Evolutionary conservation across 768 basidiomycete genomes (phyloP).

Genomic region (Gloeophyllum trabeum): DNA sequence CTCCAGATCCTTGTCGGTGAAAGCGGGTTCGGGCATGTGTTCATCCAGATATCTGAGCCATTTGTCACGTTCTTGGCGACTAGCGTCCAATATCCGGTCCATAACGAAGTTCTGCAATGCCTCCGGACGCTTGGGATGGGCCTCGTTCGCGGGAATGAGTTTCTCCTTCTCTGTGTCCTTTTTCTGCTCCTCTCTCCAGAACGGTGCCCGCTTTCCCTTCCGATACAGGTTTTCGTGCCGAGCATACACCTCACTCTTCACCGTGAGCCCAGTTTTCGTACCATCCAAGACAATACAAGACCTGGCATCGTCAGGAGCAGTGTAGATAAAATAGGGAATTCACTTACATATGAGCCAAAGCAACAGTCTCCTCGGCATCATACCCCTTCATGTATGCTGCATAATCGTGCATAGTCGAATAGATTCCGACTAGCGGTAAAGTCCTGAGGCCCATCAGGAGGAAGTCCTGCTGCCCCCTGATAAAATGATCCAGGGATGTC

Average conservation of each 20-base stretch:
- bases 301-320: too few species aligned
- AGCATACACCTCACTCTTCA: conserved; percentile 21
- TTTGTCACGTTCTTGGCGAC: not conserved
- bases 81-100: not conserved
- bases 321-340: too few species aligned
- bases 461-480: conserved; percentile 31
- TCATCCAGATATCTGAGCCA: not conserved
- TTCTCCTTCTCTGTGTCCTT: not conserved
- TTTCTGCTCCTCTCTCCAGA: conserved; percentile 12
- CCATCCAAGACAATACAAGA: too few species aligned
- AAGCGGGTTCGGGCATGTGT: not conserved
- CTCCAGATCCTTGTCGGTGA: not conserved
- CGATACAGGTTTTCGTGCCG: too few species aligned
- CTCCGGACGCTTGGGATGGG: conserved; percentile 1
- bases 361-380: not conserved
- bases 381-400: not conserved
- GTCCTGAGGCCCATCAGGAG: conserved; percentile 39
- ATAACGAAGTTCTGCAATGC: not conserved
- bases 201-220: conserved; percentile 12
- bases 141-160: not conserved
- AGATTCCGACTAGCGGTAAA: conserved; percentile 21
- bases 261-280: conserved; percentile 43
- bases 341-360: not conserved
- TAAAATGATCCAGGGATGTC: conserved; percentile 16
- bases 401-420: not conserved